phyloP scores from a whole-genome alignment of 208 protist species.

The Zelonia costaricensis region DNA sequence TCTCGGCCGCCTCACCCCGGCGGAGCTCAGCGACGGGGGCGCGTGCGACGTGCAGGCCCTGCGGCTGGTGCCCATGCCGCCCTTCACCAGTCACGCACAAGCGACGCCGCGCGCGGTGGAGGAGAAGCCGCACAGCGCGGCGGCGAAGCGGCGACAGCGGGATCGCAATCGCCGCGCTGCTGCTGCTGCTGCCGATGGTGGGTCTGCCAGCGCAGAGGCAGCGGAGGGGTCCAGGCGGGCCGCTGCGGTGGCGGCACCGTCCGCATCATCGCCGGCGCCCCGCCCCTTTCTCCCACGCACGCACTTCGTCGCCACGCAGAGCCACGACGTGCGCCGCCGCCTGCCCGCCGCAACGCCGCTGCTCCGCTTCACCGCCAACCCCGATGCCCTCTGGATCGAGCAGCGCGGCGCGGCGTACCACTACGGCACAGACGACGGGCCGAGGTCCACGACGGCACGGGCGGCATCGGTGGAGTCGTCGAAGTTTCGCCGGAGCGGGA shows the following conservation, averaged over 20 bases:
- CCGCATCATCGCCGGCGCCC: neutral
- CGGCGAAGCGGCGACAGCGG: slow-evolving; percentile 11
- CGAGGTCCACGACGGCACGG: neutral
- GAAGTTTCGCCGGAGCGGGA: neutral
- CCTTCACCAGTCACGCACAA: neutral
- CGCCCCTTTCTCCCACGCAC: slow-evolving; percentile 6
- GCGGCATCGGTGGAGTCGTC: neutral
- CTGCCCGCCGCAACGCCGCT: slow-evolving; percentile 49
- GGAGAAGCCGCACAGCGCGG: neutral
- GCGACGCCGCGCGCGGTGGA: too few relatives aligned
- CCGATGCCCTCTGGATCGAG: slow-evolving; percentile 74
- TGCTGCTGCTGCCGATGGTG: neutral
- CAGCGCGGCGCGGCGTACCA: slow-evolving; percentile 49
- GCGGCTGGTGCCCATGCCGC: slow-evolving; percentile 3
- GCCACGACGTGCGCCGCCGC: slow-evolving; percentile 66
- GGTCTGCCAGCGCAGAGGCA: neutral
- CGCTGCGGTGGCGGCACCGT: neutral
- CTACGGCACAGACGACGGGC: slow-evolving; percentile 22
- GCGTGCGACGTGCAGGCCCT: neutral
- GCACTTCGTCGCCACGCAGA: slow-evolving; percentile 80
- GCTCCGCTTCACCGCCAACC: slow-evolving; percentile 61
- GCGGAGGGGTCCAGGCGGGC: neutral
- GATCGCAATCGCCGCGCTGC: neutral
- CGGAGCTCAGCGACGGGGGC: neutral
- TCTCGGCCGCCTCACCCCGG: slow-evolving; percentile 2